Base-by-base conservation (phyloP, 2,329 filamentous ascomycete genomes). In the Colletotrichum trifolii region DNA sequence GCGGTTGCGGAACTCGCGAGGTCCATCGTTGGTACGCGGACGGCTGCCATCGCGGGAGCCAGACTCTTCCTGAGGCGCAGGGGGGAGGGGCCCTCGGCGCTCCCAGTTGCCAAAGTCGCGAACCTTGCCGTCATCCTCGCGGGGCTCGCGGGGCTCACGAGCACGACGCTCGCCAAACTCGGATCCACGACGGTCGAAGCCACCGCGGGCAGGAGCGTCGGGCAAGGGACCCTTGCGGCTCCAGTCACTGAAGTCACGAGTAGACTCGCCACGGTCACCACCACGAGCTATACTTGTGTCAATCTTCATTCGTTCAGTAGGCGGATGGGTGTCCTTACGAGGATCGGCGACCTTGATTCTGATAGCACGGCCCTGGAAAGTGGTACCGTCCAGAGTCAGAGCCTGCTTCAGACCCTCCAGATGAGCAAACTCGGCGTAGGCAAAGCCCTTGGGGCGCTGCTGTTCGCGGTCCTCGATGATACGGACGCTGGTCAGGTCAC, bases 391-490 rank as follows among this genome's bases (percentile, higher is more conserved):
- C 68, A 96, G 86, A 64, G 89, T 88, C 69, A 99, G 86, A 61
- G 96, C 96, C 80, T 94, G 91, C 84, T 97, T 96, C 74, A 99
- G 83, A 65, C 95, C 95, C 54, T 98, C 95, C 48, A 96, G 82
- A 55, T 89, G 90, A 70, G 85, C 89, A 74, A 99, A 99, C 79
- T 99, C 96, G 70, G 97, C 95, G 77, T 99, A 99, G 67, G 95
- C 96, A 74, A 99, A 99, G 53, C 96, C 96, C 84, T 99, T 99
- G 70, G 96, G 96, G 75, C 94, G 94, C 79, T 91, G 89, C 76
- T 96, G 91, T 77, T 97, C 86, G 76, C 95, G 96, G 80, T 99
- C 96, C 82, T 97, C 95, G 69, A 99, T 97, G 73, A 99, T 94
- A 73, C 96, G 92, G 70, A 99, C 93, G 76, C 89, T 97, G 70